These are phyloP conservation scores for Daldinia vernicosa DNA, from an alignment of 495 filamentous ascomycete species.

Conservation along the genomic window DNA sequence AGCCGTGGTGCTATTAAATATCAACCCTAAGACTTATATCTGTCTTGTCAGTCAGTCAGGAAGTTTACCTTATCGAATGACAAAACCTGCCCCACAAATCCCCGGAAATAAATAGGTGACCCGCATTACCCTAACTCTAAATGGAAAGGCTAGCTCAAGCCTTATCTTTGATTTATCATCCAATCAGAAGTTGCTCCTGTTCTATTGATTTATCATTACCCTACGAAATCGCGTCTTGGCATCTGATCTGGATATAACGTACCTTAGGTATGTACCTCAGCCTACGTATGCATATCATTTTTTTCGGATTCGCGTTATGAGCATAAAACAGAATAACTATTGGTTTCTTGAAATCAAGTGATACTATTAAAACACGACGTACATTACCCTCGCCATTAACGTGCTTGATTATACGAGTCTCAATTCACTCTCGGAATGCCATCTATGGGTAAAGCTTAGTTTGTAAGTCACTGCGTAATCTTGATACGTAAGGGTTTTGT, in stretches of 20 bases:
- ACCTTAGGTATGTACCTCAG: background rate
- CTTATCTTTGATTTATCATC: slow-evolving; percentile 32
- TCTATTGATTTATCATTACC: slow-evolving; percentile 39
- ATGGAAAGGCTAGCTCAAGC: slow-evolving; percentile 16
- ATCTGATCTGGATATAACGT: slow-evolving; percentile 17
- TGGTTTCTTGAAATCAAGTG: background rate
- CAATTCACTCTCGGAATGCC: background rate
- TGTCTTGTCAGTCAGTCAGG: slow-evolving; percentile 8
- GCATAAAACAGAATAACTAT: background rate
- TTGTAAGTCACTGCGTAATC: background rate
- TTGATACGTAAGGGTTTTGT: background rate
- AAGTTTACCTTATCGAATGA: slow-evolving; percentile 21
- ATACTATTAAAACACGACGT: background rate
- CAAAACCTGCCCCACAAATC: slow-evolving; percentile 16
- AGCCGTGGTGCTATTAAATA: no score
- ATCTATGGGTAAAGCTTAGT: background rate
- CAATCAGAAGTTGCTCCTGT: slow-evolving; percentile 23
- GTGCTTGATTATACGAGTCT: background rate
- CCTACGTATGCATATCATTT: background rate
- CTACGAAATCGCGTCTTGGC: slow-evolving; percentile 41
- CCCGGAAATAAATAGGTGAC: slow-evolving; percentile 33
- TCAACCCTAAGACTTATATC: no score
- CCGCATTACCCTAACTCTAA: slow-evolving; percentile 8
- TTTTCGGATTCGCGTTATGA: no score
- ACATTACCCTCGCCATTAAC: background rate